Conservation (phyloP, 352 stramenopile species). For the Phytophthora ohioensis region DNA sequence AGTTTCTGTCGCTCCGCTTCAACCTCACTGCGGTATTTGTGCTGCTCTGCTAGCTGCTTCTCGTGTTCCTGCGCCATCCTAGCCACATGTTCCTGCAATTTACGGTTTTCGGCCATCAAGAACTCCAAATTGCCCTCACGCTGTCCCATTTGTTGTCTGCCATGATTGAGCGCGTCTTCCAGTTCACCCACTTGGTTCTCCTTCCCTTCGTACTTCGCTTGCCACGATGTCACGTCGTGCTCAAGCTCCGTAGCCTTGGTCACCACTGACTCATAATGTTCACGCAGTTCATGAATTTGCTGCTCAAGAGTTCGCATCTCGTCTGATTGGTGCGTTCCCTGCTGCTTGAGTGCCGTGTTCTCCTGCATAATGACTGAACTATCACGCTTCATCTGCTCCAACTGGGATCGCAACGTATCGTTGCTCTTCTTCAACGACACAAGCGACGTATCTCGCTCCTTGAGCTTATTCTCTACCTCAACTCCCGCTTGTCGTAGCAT, state of each 20-base stretch:
- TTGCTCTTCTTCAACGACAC: slow-evolving; percentile 51
- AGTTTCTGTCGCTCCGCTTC: slow-evolving; percentile 55
- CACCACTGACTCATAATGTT: slow-evolving; percentile 46
- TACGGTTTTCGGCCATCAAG: slow-evolving; percentile 51
- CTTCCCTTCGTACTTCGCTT: slow-evolving; percentile 48
- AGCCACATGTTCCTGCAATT: slow-evolving; percentile 57
- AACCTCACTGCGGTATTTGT: slow-evolving; percentile 47
- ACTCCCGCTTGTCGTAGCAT: slow-evolving; percentile 57
- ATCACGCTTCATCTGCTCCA: slow-evolving; percentile 61
- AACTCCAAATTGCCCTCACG: slow-evolving; percentile 45
- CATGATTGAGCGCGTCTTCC: slow-evolving; percentile 40
- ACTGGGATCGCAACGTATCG: slow-evolving; percentile 45
- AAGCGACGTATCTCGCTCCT: slow-evolving; percentile 52
- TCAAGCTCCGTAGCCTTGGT: slow-evolving; percentile 47
- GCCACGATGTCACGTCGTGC: slow-evolving; percentile 45
- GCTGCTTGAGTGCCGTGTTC: slow-evolving; percentile 54
- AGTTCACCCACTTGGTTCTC: slow-evolving; percentile 41
- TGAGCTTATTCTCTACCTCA: slow-evolving; percentile 60
- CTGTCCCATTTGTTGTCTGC: slow-evolving; percentile 46
- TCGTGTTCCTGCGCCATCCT: slow-evolving; percentile 56
- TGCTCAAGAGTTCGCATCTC: slow-evolving; percentile 50
- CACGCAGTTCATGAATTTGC: slow-evolving; percentile 54
- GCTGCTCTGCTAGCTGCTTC: slow-evolving; percentile 52
- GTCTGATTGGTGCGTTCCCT: slow-evolving; percentile 47
- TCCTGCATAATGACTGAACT: slow-evolving; percentile 48